These are phyloP conservation scores for Teunomyces lycoperdinae DNA, from an alignment of 805 yeast species.

Conservation along the genomic window DNA sequence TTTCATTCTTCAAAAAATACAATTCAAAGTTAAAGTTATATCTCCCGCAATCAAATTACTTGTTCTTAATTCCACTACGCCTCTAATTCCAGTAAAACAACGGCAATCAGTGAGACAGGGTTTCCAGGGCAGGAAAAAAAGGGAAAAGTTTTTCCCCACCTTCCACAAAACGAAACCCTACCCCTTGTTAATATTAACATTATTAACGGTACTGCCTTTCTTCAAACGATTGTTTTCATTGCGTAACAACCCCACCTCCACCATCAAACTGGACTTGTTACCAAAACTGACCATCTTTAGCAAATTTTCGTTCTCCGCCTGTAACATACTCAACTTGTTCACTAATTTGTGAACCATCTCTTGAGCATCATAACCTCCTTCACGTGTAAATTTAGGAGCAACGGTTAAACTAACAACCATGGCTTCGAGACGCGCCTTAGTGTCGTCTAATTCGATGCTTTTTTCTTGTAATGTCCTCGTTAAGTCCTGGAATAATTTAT, in stretches of 20 bases:
- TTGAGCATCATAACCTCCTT: constrained; percentile 69
- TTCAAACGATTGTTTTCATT: constrained; percentile 26
- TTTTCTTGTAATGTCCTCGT: constrained; percentile 46
- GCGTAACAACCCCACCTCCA: constrained; percentile 62
- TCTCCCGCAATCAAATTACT: no score
- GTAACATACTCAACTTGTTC: constrained; percentile 55
- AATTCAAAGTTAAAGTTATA: no score
- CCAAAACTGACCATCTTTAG: constrained; percentile 72
- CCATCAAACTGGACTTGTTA: constrained; percentile 66
- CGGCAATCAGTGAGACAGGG: background rate
- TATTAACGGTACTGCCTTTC: background rate
- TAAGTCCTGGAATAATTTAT: constrained; percentile 48
- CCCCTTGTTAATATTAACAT: background rate
- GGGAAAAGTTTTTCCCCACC: background rate
- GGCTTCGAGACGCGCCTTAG: constrained; percentile 63
- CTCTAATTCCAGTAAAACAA: background rate
- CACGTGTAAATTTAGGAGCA: constrained; percentile 35
- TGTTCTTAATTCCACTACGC: background rate
- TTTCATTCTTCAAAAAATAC: no score
- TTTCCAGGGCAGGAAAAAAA: background rate
- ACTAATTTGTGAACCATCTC: constrained; percentile 74
- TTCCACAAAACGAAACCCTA: background rate
- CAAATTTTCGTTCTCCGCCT: constrained; percentile 68
- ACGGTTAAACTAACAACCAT: constrained; percentile 34
- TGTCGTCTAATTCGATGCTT: constrained; percentile 51